phyloP scores from a whole-genome alignment of 2,329 filamentous ascomycete genomes.

The Onygena corvina region DNA sequence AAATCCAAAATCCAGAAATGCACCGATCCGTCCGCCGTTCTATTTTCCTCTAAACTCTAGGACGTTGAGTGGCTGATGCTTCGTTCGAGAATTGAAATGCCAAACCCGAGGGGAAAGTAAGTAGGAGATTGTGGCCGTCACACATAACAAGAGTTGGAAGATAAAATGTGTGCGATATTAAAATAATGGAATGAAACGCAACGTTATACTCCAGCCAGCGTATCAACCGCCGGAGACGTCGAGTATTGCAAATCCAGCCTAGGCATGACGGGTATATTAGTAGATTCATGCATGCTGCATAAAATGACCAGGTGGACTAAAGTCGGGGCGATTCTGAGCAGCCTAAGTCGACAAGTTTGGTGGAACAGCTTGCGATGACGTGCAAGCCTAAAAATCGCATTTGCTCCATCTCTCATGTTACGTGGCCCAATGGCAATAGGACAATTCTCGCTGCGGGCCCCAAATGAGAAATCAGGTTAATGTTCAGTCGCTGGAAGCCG shows the following conservation, averaged over 20 bases:
- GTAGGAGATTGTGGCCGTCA: not conserved
- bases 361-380: slow-evolving; percentile 1
- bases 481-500: slow-evolving; percentile 1
- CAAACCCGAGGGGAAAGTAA: slow-evolving; percentile 5
- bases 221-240: not conserved
- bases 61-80: slow-evolving; percentile 13
- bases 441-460: not conserved
- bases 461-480: not conserved
- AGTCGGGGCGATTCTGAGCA: not conserved
- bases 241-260: not conserved
- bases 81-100: slow-evolving; percentile 9
- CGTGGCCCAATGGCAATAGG: slow-evolving; percentile 1
- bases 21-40: slow-evolving; percentile 11
- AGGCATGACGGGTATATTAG: slow-evolving; percentile 1
- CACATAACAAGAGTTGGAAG: slow-evolving; percentile 1
- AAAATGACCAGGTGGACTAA: not conserved
- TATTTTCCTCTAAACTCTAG: slow-evolving; percentile 13
- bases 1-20: slow-evolving; percentile 6
- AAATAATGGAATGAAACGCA: not conserved
- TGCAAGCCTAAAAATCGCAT: slow-evolving; percentile 3
- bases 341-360: not conserved
- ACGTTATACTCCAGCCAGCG: not conserved
- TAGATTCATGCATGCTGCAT: slow-evolving; percentile 1
- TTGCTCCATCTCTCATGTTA: slow-evolving; percentile 3
- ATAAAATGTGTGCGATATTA: slow-evolving; percentile 1